Evolutionary conservation across 192 early-diverging fungal species (phyloP).

Genomic region (Coemansia aciculifera): DNA sequence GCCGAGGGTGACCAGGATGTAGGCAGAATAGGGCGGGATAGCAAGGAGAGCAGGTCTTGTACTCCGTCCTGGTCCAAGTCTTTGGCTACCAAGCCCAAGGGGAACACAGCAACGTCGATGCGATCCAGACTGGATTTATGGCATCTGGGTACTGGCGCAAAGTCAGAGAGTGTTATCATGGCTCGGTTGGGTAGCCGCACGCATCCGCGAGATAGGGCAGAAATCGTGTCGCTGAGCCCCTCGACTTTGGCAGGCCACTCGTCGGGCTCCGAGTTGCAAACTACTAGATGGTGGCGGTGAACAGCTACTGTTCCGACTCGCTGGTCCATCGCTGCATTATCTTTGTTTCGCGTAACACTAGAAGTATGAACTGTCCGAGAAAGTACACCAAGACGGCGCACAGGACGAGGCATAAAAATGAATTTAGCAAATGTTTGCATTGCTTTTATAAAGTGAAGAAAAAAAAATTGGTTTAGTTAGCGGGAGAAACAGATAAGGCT

Average conservation of each 20-base stretch:
- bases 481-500: conserved; percentile 11
- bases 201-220: conserved; percentile 35
- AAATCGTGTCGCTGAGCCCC: conserved; percentile 41
- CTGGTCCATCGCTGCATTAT: background rate
- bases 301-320: conserved; percentile 42
- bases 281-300: conserved; percentile 47
- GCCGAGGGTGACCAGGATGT: conserved; percentile 33
- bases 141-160: conserved; percentile 24
- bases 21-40: conserved; percentile 31
- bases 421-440: background rate
- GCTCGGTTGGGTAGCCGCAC: conserved; percentile 40
- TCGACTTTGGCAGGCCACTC: conserved; percentile 53
- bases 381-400: background rate
- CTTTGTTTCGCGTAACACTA: background rate
- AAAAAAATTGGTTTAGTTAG: too few species aligned
- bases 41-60: conserved; percentile 27
- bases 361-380: background rate
- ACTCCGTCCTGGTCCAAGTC: conserved; percentile 42
- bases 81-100: conserved; percentile 38
- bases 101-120: conserved; percentile 51
- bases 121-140: background rate
- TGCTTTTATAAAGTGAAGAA: background rate
- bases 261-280: conserved; percentile 45
- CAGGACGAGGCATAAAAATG: background rate
- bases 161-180: conserved; percentile 54